These are phyloP conservation scores for Neurospora tetrasperma DNA, from an alignment of 495 filamentous ascomycete genomes.

Conservation along the genomic window DNA sequence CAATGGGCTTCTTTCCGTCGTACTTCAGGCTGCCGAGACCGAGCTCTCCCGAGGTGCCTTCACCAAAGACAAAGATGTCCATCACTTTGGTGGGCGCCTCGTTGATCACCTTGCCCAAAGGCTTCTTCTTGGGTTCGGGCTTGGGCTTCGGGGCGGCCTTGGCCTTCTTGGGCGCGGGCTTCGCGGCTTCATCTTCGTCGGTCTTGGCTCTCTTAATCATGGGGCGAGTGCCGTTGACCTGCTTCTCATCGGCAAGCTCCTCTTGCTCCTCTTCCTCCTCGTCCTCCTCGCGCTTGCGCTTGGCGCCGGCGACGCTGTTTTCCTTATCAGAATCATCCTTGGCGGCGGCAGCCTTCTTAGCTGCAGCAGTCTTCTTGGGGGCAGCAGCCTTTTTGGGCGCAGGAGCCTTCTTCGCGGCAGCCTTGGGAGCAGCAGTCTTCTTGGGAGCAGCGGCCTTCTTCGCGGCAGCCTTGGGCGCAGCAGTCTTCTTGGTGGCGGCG, in stretches of 20 bases:
- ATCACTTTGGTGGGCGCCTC: slow-evolving; percentile 29
- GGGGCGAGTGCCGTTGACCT: not conserved
- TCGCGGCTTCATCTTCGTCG: slow-evolving; percentile 3
- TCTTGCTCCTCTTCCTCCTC: slow-evolving; percentile 11
- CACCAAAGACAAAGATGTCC: slow-evolving; percentile 46
- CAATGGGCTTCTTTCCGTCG: slow-evolving; percentile 43
- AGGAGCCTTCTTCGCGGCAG: slow-evolving; percentile 15
- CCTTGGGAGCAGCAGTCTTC: slow-evolving; percentile 25
- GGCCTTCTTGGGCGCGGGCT: slow-evolving; percentile 6
- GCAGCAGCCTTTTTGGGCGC: slow-evolving; percentile 22
- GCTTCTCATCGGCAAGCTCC: slow-evolving; percentile 3
- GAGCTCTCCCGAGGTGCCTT: slow-evolving; percentile 44
- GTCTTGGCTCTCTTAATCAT: not conserved
- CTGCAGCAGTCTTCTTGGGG: slow-evolving; percentile 18
- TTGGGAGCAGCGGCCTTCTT: slow-evolving; percentile 18
- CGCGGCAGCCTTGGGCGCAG: slow-evolving; percentile 20
- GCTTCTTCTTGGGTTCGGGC: slow-evolving; percentile 2
- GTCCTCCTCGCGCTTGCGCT: slow-evolving; percentile 14
- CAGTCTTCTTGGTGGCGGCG: slow-evolving; percentile 9
- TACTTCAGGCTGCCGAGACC: slow-evolving; percentile 36
- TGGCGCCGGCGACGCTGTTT: slow-evolving; percentile 16
- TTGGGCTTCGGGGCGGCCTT: slow-evolving; percentile 9
- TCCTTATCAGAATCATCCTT: slow-evolving; percentile 24
- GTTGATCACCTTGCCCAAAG: slow-evolving; percentile 26
- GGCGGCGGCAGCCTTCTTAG: not conserved